Evolutionary conservation across 345 rosid genomes (phyloP).

Genomic region (Erucastrum elatum): DNA sequence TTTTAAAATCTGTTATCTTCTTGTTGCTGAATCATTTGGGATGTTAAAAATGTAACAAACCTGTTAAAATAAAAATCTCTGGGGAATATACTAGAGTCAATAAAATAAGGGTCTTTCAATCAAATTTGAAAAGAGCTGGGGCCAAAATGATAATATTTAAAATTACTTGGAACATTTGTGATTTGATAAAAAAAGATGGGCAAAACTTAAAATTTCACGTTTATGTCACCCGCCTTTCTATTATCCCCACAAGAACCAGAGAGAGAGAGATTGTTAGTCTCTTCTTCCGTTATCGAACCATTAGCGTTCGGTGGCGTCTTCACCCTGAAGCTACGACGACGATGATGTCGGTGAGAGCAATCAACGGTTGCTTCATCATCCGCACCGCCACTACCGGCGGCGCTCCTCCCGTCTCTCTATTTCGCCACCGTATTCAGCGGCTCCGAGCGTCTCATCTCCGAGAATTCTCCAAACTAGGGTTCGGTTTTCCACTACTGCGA

Average conservation of each 20-base stretch:
- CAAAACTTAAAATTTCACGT: not conserved
- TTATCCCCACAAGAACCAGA: slow-evolving; percentile 29
- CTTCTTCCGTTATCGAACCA: slow-evolving; percentile 10
- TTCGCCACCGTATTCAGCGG: slow-evolving; percentile 46
- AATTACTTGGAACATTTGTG: not conserved
- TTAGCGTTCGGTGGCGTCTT: slow-evolving; percentile 20
- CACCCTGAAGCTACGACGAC: slow-evolving; percentile 27
- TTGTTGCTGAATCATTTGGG: not conserved
- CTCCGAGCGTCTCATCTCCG: slow-evolving; percentile 41
- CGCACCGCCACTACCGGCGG: slow-evolving; percentile 45
- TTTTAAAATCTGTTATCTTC: slow-evolving; percentile 38
- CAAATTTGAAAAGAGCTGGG: not conserved
- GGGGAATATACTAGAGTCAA: not conserved
- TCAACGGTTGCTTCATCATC: slow-evolving; percentile 48
- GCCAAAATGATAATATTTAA: not conserved
- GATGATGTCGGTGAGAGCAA: slow-evolving; percentile 64
- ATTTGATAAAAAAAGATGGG: not conserved
- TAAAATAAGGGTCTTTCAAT: not conserved
- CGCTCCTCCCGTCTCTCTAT: slow-evolving; percentile 45
- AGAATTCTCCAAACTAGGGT: slow-evolving; percentile 38
- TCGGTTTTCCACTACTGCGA: slow-evolving; percentile 22
- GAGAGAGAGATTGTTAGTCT: too few species aligned
- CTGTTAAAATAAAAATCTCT: not conserved
- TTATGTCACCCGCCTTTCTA: slow-evolving; percentile 25
- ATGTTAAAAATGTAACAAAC: slow-evolving; percentile 1